Evolutionary conservation across 2,329 filamentous ascomycete genomes (phyloP).

Genomic region (Bipolaris oryzae): DNA sequence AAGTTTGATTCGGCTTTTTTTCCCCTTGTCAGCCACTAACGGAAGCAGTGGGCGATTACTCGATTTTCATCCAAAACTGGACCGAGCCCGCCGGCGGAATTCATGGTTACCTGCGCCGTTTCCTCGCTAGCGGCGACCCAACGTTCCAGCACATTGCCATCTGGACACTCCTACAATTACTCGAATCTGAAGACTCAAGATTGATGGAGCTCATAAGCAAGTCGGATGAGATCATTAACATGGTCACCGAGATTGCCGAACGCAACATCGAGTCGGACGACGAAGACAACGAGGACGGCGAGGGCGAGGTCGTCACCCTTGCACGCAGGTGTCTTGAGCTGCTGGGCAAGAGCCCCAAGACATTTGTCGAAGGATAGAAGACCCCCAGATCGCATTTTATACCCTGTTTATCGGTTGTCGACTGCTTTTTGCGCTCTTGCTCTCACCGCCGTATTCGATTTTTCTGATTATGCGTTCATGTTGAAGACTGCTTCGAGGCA

Average conservation of each 20-base stretch:
- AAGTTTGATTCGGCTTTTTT: conserved; percentile 22
- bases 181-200: conserved; percentile 91
- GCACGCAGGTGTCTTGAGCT: conserved; percentile 90
- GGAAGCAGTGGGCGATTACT: conserved; percentile 84
- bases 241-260: conserved; percentile 90
- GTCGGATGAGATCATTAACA: conserved; percentile 87
- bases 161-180: conserved; percentile 93
- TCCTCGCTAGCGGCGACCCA: conserved; percentile 90
- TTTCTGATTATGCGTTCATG: conserved; percentile 34
- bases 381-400: conserved; percentile 21
- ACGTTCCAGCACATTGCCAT: conserved; percentile 99
- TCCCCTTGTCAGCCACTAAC: conserved; percentile 37
- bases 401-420: conserved; percentile 31
- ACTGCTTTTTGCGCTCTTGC: conserved; percentile 22
- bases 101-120: conserved; percentile 90
- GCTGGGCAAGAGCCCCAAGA: conserved; percentile 77
- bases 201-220: conserved; percentile 88
- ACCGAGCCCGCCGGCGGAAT: conserved; percentile 90
- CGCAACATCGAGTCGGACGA: conserved; percentile 86
- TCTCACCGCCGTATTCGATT: conserved; percentile 31
- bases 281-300: conserved; percentile 85
- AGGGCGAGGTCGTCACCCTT: conserved; percentile 89
- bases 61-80: conserved; percentile 95
- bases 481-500: conserved; percentile 25
- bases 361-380: conserved; percentile 77